Percentiles rank a stretch among this genome's conserved stretches.
Conservation (phyloP, 441 rosid species). For the Bocquillonia castaneifolia region DNA sequence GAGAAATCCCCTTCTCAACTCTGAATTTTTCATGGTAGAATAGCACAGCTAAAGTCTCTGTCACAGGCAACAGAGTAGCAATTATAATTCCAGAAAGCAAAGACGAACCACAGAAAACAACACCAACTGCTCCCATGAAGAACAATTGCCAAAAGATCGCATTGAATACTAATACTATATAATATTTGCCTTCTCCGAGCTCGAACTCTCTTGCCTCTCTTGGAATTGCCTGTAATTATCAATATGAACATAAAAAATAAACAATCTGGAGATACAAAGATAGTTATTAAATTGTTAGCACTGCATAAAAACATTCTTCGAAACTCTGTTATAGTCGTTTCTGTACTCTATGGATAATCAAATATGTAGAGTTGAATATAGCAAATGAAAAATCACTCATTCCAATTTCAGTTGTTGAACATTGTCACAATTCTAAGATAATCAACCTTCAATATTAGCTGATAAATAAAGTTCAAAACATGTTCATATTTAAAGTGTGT, state of each 20-base stretch:
- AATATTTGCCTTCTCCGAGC: slow-evolving; percentile 38
- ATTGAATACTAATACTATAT: slow-evolving; percentile 28
- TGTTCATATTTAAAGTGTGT: too few species aligned
- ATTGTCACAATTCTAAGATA: too few species aligned
- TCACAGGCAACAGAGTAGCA: slow-evolving; percentile 42
- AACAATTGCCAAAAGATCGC: slow-evolving; percentile 46
- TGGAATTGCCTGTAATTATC: slow-evolving; percentile 35
- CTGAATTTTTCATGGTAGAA: slow-evolving; percentile 47
- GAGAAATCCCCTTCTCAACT: slow-evolving; percentile 46
- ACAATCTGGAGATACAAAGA: too few species aligned
- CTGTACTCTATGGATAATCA: too few species aligned
- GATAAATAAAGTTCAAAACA: too few species aligned
- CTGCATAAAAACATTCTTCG: too few species aligned
- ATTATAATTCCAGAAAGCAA: slow-evolving; percentile 48
- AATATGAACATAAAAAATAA: not conserved
- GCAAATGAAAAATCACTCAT: too few species aligned
- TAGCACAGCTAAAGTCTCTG: slow-evolving; percentile 42
- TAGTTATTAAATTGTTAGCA: too few species aligned
- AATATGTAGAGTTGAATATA: too few species aligned
- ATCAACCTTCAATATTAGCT: too few species aligned
- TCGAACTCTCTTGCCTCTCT: slow-evolving; percentile 39
- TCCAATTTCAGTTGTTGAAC: too few species aligned
- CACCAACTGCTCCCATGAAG: slow-evolving; percentile 50
- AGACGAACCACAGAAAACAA: slow-evolving; percentile 41
- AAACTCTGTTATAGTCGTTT: too few species aligned